Base-by-base conservation (phyloP, 176 grass and related monocot species). In the Panicum miliaceum region DNA sequence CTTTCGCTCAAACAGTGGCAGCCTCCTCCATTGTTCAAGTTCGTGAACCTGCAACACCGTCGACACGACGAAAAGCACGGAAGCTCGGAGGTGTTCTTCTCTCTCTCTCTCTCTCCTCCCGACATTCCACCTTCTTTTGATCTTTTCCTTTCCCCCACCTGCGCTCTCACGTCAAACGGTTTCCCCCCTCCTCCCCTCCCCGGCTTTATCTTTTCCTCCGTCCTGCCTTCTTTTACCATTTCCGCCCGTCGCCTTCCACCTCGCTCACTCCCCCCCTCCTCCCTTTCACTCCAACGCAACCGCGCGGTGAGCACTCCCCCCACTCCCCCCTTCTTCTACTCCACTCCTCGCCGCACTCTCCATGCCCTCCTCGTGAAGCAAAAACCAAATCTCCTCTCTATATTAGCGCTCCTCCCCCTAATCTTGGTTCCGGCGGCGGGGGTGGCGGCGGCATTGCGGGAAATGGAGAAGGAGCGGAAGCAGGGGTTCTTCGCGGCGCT, bases 391-490 rank as follows among this genome's bases (percentile, higher is more conserved):
- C 38, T 7, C 69, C 14, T 23, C 10, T n/a, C 13, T 29, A 3
- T 3, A 10, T 46, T 12, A 10, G 43, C 70, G 25, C 32, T 64
- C 29, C 15, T 65, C 42, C 12, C 12, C 35, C 27, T 11, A 12
- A 11, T 73, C 20, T 25, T 27, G n/a, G 19, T 16, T 19, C 7
- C 36, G 48, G 82, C 12, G 32, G 41, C 15, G 64, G n/a, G n/a
- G n/a, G n/a, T n/a, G 8, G 68, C 46, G 46, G 19, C 47, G 36
- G 52, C 71, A 68, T 84, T 89, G 68, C 3, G 32, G 23, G n/a
- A 90, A 81, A 94, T 94, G 93, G 88, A 94, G 71, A 94, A 90
- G 85, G 93, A 94, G 88, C 81, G 88, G 90, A 94, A 92, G 87
- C 93, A 86, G 32, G 93, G 93, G 27, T 94, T 92, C 83, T 94